phyloP scores from a whole-genome alignment of 2,329 filamentous ascomycete species.

The Colletotrichum sp. region DNA sequence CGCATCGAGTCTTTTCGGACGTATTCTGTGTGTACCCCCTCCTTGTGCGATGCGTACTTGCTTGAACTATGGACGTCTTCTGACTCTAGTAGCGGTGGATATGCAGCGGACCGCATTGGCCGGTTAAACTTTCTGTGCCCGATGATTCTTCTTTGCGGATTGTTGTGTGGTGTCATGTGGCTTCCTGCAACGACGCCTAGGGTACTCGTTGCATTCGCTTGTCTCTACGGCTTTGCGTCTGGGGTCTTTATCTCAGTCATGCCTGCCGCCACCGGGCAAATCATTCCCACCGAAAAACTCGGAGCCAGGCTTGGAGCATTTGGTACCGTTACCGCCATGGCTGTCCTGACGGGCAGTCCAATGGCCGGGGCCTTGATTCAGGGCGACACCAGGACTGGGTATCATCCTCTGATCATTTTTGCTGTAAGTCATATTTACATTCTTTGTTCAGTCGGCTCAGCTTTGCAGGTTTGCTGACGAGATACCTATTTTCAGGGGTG shows the following conservation, averaged over 20 bases:
- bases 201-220: slow-evolving; percentile 4
- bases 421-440: background rate
- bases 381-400: background rate
- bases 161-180: slow-evolving; percentile 9
- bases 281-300: background rate
- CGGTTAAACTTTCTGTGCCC: slow-evolving; percentile 18
- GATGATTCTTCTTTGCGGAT: slow-evolving; percentile 8
- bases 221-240: slow-evolving; percentile 7
- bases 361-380: background rate
- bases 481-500: background rate
- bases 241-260: background rate
- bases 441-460: background rate
- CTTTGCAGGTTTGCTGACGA: background rate
- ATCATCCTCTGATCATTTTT: background rate
- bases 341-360: background rate
- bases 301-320: background rate
- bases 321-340: background rate
- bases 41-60: background rate
- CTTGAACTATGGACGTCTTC: background rate
- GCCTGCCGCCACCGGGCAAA: background rate
- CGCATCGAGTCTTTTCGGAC: slow-evolving; percentile 48
- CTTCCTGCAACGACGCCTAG: slow-evolving; percentile 1
- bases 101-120: slow-evolving; percentile 13
- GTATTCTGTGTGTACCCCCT: slow-evolving; percentile 33
- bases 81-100: background rate